phyloP scores from a whole-genome alignment of 805 yeast species.

The Myxozyma lipomycoides region DNA sequence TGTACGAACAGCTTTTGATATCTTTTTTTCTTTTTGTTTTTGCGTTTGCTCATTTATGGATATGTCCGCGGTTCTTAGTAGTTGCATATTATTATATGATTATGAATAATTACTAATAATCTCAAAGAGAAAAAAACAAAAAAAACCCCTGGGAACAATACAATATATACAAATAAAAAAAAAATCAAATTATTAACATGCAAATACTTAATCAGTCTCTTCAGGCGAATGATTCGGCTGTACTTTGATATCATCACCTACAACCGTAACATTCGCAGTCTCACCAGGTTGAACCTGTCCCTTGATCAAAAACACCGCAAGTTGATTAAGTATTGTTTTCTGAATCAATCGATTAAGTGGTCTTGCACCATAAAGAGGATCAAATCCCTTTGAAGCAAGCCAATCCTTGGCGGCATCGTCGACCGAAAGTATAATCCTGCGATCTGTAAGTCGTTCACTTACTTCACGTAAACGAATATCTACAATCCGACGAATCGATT shows the following conservation, averaged over 20 bases:
- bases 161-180: no score
- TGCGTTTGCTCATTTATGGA: neutral
- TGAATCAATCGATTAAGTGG: slow-evolving; percentile 90
- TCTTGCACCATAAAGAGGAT: slow-evolving; percentile 89
- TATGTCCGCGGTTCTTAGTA: no score
- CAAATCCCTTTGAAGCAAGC: slow-evolving; percentile 84
- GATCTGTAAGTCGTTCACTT: slow-evolving; percentile 68
- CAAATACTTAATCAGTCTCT: no score
- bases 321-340: slow-evolving; percentile 77
- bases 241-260: slow-evolving; percentile 44
- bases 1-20: no score
- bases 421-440: slow-evolving; percentile 62
- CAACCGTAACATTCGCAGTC: slow-evolving; percentile 49
- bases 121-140: no score
- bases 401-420: slow-evolving; percentile 65
- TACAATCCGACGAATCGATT: slow-evolving; percentile 71
- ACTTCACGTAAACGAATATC: slow-evolving; percentile 81
- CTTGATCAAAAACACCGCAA: slow-evolving; percentile 73
- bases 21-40: neutral
- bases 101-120: no score
- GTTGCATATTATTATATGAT: no score
- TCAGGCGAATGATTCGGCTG: slow-evolving; percentile 42
- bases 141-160: no score
- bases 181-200: no score
- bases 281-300: slow-evolving; percentile 68